Evolutionary conservation across 306 rosid genomes (phyloP).

Genomic region (Citrullus mucosospermus): DNA sequence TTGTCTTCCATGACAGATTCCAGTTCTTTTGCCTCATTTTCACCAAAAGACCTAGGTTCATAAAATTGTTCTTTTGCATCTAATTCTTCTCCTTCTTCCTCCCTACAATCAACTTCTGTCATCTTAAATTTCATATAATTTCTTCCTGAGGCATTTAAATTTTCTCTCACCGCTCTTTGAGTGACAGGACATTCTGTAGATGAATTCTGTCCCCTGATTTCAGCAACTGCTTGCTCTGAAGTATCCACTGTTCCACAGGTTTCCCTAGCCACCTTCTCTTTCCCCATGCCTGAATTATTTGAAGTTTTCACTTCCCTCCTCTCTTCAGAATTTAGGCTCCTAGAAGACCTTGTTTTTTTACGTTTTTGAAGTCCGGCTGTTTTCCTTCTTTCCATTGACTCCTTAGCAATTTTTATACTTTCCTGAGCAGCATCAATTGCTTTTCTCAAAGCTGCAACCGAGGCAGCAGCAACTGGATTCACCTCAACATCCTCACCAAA

Average conservation of each 20-base stretch:
- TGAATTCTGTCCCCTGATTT: conserved; percentile 16
- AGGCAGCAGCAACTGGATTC: conserved; percentile 74
- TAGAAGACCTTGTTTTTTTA: conserved; percentile 27
- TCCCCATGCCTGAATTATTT: conserved; percentile 15
- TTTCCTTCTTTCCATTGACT: conserved; percentile 65
- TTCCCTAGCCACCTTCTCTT: conserved; percentile 27
- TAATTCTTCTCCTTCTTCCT: conserved; percentile 21
- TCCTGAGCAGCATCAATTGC: conserved; percentile 92
- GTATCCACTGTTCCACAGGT: conserved; percentile 21
- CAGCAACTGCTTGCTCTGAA: conserved; percentile 24
- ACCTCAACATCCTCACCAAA: conserved; percentile 52
- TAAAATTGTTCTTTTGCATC: conserved; percentile 30
- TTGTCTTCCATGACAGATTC: conserved; percentile 22
- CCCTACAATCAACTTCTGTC: conserved; percentile 21
- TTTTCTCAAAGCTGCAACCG: conserved; percentile 75
- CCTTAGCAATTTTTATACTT: conserved; percentile 58
- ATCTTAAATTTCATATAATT: conserved; percentile 18
- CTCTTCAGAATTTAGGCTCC: conserved; percentile 23
- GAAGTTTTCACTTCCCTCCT: conserved; percentile 20
- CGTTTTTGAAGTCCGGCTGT: conserved; percentile 37
- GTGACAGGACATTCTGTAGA: conserved; percentile 22
- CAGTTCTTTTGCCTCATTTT: conserved; percentile 14
- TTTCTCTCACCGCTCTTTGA: background rate
- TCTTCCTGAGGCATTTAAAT: conserved; percentile 14
- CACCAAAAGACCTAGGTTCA: conserved; percentile 13